Evolutionary conservation across 2,329 filamentous ascomycete genomes (phyloP).

Genomic region (Aspergillus fumigatus): DNA sequence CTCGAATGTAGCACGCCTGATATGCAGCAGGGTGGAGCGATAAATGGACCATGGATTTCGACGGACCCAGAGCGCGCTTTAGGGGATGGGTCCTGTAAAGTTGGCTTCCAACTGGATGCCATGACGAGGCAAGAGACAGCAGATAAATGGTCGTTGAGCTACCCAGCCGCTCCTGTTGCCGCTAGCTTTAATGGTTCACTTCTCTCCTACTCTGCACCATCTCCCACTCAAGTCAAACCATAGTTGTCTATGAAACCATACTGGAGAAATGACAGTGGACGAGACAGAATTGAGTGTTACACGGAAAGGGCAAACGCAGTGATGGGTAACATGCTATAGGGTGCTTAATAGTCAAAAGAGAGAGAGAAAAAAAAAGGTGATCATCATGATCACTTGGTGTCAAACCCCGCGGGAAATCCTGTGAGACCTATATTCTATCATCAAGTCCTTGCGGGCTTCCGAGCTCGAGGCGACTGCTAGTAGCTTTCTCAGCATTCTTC

Average conservation of each 20-base stretch:
- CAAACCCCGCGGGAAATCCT: neutral
- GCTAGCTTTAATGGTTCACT: neutral
- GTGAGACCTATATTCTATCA: neutral
- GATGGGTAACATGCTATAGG: neutral
- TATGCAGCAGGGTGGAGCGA: neutral
- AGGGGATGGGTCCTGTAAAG: neutral
- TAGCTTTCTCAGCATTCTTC: slow-evolving; percentile 3
- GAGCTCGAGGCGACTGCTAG: neutral
- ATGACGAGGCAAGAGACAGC: neutral
- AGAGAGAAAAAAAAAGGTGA: neutral
- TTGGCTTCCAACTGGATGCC: neutral
- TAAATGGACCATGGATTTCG: neutral
- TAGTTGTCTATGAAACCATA: neutral
- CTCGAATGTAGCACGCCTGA: too few relatives aligned
- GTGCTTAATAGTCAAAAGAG: neutral
- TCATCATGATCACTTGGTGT: neutral
- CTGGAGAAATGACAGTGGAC: neutral
- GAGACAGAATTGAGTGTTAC: neutral
- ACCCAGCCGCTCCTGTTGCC: neutral
- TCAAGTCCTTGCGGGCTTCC: neutral
- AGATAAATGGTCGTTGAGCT: neutral
- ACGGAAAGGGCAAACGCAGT: neutral
- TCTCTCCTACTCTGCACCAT: neutral
- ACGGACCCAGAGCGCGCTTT: neutral
- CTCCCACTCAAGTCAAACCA: neutral